Base-by-base conservation (phyloP, 1,139 yeast species). In the Kluyveromyces marxianus region DNA sequence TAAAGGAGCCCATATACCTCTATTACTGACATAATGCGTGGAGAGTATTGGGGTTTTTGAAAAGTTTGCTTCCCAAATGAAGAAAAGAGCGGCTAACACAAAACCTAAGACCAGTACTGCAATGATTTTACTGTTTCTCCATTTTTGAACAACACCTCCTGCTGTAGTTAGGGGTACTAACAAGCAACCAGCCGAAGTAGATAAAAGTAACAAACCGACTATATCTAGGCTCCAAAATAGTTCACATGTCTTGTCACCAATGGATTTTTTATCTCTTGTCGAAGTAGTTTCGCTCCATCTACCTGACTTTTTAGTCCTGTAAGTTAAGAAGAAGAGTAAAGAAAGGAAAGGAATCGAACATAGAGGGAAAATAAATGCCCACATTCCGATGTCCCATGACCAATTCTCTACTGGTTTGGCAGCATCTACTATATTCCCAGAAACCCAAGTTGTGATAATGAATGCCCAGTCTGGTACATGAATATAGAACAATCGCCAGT, bases 311-410 rank as follows among this genome's bases (percentile, higher is more conserved):
- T 71, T 71, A 14, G 74, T 71, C 44, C 66, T 71, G 35, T 70
- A 57, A 25, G 87, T 89, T 45, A 80, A 78, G 62, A 79, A 81
- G 10, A 69, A 33, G 52, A 78, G 67, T 54, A 80, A 72, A 10
- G 50, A 50, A 31, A 79, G 54, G 48, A 82, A 66, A 8, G 89
- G 89, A 25, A 82, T 48, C 52, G 79, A 69, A 4, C 75, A 59
- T 26, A 80, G 68, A 28, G 89, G 88, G 68, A 79, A 72, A 50
- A 83, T 79, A 57, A 81, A 78, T 2, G 87, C 86, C 83, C 83
- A 83, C 74, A 82, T 80, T 29, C 83, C 88, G 54, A 81, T 78
- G 53, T 82, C 81, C 76, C 80, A 82, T 36, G 75, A 71, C 90
- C 90, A 81, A 39, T 66, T 57, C 44, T 53, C 50, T 58, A 47